Conservation (phyloP, 2,329 filamentous ascomycete species). For the Fusarium abutilonis region DNA sequence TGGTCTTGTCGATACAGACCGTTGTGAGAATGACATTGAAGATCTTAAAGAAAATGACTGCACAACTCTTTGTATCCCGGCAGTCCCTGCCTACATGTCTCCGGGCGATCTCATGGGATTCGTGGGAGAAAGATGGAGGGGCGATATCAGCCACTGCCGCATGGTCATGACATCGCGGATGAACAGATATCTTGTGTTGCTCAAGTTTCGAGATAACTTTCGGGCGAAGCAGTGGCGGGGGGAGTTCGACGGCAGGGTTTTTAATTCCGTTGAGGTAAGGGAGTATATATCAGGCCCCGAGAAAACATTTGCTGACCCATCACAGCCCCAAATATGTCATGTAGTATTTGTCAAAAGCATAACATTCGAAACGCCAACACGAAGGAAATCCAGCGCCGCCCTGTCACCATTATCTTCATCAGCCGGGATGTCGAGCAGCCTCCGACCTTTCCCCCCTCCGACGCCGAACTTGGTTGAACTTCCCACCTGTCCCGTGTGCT, state of each 20-base stretch:
- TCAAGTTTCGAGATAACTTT: constrained; percentile 85
- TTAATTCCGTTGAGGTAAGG: constrained; percentile 86
- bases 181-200: constrained; percentile 93
- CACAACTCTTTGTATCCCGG: constrained; percentile 90
- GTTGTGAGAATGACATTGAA: constrained; percentile 44
- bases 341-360: constrained; percentile 95
- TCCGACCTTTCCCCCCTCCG: constrained; percentile 70
- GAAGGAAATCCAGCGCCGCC: constrained; percentile 60
- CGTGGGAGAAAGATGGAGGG: constrained; percentile 85
- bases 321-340: constrained; percentile 88
- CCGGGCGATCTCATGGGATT: constrained; percentile 92
- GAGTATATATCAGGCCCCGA: not conserved
- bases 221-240: constrained; percentile 82
- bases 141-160: constrained; percentile 89
- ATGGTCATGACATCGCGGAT: constrained; percentile 90
- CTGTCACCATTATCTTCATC: constrained; percentile 67
- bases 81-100: constrained; percentile 93
- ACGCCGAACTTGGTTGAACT: constrained; percentile 90
- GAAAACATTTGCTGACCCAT: constrained; percentile 28
- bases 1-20: constrained; percentile 55
- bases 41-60: constrained; percentile 67
- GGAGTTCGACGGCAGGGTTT: constrained; percentile 91
- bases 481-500: constrained; percentile 93
- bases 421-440: constrained; percentile 54
- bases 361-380: constrained; percentile 75